phyloP scores from a whole-genome alignment of 2,329 filamentous ascomycete species.

The Claviceps sp. region DNA sequence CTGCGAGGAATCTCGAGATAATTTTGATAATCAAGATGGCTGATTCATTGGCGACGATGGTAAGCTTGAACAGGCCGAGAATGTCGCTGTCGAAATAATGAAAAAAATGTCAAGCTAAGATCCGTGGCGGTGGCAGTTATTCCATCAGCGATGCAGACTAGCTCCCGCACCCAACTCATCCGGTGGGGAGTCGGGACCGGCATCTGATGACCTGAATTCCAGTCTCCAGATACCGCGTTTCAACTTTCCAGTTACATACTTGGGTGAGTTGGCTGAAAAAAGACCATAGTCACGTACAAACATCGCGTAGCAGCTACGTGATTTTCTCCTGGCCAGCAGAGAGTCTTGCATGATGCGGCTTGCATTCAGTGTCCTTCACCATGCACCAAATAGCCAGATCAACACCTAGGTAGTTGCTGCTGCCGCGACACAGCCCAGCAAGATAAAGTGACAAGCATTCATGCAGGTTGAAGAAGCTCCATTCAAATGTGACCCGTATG shows the following conservation, averaged over 20 bases:
- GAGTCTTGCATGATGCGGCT: not conserved
- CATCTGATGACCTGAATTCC: not conserved
- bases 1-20: constrained; percentile 3
- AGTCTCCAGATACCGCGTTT: not conserved
- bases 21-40: not conserved
- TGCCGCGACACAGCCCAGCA: not conserved
- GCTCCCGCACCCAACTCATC: no score
- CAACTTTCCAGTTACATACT: not conserved
- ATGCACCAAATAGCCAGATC: not conserved
- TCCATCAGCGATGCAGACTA: not conserved
- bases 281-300: not conserved
- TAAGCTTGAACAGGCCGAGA: not conserved
- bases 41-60: not conserved
- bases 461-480: not conserved
- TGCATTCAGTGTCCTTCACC: no score
- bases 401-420: no score
- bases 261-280: not conserved
- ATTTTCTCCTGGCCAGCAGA: not conserved
- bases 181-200: no score
- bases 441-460: not conserved
- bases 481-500: not conserved
- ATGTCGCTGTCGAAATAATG: not conserved
- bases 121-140: not conserved
- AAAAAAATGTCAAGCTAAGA: not conserved
- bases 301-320: not conserved